These are phyloP conservation scores for Backusella circina DNA, from an alignment of 192 early-diverging fungal species.

Conservation along the genomic window DNA sequence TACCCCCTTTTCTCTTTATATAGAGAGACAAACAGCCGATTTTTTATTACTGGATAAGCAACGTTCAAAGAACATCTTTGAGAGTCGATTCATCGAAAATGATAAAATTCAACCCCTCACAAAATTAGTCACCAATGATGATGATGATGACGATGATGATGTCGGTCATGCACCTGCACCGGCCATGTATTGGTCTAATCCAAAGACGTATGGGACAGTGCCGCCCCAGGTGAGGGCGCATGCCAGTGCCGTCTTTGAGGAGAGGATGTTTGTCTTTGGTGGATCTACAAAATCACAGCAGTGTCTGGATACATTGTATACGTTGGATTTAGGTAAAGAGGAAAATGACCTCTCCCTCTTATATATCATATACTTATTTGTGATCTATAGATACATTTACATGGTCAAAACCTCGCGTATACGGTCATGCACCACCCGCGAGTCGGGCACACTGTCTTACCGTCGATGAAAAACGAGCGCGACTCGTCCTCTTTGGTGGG, in stretches of 20 bases:
- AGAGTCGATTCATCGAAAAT: neutral
- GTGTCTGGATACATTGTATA: constrained; percentile 73
- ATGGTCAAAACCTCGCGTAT: constrained; percentile 69
- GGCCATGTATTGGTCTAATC: constrained; percentile 75
- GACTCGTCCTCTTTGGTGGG: constrained; percentile 79
- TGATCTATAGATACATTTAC: constrained; percentile 63
- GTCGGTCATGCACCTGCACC: constrained; percentile 56
- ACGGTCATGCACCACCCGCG: constrained; percentile 66
- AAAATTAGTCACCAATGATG: neutral
- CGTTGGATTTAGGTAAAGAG: constrained; percentile 76
- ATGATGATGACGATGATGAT: too few species aligned
- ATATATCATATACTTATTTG: neutral
- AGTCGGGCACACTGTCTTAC: constrained; percentile 83
- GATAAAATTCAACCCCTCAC: neutral
- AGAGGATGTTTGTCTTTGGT: constrained; percentile 79
- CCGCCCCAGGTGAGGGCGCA: constrained; percentile 75
- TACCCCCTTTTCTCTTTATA: too few species aligned
- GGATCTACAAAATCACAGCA: constrained; percentile 64
- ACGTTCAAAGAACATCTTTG: neutral
- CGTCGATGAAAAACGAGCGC: constrained; percentile 48
- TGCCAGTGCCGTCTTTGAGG: constrained; percentile 69
- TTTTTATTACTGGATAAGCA: neutral
- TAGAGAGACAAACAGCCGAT: neutral
- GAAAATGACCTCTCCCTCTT: too few species aligned
- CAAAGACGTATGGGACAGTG: constrained; percentile 51